Evolutionary conservation across 1,284 basidiomycete species (phyloP), one percentile per base, ranked within the genome.

Genomic region (Leucoagaricus sp.): DNA sequence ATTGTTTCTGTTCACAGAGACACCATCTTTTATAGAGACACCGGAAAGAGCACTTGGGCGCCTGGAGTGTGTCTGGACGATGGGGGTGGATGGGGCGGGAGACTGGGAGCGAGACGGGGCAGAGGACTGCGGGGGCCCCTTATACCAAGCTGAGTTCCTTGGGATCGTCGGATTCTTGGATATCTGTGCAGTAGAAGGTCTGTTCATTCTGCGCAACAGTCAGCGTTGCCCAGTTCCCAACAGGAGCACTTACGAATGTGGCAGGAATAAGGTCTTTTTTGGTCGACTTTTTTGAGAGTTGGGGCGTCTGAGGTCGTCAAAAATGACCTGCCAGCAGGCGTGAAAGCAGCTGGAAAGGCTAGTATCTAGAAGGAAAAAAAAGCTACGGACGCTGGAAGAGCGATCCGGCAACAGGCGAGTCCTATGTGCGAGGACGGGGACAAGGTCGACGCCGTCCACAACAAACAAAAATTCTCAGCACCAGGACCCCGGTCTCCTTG

Each of bases 321-420:
- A 80, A 83, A 81, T 83, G 88, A 91, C 88, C 88, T 91, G 88
- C 89, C 89, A 89, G 89, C 89, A 91, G 89, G 88, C 85, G 81
- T 82, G 77, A 80, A 81, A 72, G 71, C 72, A 70, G 72, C 72
- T 74, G 73, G 69, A 66, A 66, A 64, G 61, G 49, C 47, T 45
- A 23, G 46, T 46, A 44, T 59, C 60, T 69, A 69, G 66, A 64
- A 66, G 65, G 13, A 63, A 65, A 64, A 62, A 65, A 64, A 62
- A 61, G 67, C 64, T 60, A 61, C 72, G 72, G 74, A 75, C 70
- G 73, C 73, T 72, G 67, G 63, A 59, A 59, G 55, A 74, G 73
- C 72, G 69, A 73, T 67, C 72, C 72, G 72, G 68, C 65, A 69
- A 58, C 53, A 58, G 63, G 44, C 63, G 67, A 66, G 68, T 67